Base-by-base conservation (phyloP, 805 yeast genomes). In the Nakazawaea anatomiae region DNA sequence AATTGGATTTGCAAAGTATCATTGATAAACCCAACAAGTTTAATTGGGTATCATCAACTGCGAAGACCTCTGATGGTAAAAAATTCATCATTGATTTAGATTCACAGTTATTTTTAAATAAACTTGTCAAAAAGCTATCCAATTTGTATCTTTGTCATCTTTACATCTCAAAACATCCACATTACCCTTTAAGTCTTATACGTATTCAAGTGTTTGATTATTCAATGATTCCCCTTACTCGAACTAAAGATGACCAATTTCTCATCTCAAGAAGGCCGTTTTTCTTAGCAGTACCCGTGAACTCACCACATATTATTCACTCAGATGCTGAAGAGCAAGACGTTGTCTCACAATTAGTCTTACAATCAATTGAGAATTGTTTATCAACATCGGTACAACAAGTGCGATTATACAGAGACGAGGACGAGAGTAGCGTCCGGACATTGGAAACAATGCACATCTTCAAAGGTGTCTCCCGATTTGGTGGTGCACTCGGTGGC, bases 161-260 rank as follows among this genome's bases (percentile, higher is more conserved):
- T 10, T 85, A 84, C 60, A 76, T 83, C 28, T 80, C 85, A 47
- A 70, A 78, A 49, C 90, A 85, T 63, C 87, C 89, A 4, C 67
- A 67, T 7, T 71, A 79, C 42, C 89, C 90, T 0, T 57, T 85
- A 52, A 66, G 81, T 2, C 65, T 87, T 28, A 72, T 85, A 7
- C 65, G 95, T 46, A 71, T 87, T 27, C 95, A 87, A 60, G 74
- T 86, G 41, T 87, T 82, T 61, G 92, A 87, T 53, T 63, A 46
- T 29, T 46, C 53, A 4, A 39, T 51, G 11, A 27, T 67, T 7
- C 62, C 63, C 1, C 60, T 57, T 42, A 32, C 18, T 14, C 39
- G 48, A 39, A 8, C n/a, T 6, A 54, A 52, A 8, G 35, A 44
- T 40, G 48, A 53, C 29, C 54, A 66, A 51, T 29, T 51, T 54